Base-by-base conservation (phyloP, 495 filamentous ascomycete species). In the Aspergillus egyptiacus region DNA sequence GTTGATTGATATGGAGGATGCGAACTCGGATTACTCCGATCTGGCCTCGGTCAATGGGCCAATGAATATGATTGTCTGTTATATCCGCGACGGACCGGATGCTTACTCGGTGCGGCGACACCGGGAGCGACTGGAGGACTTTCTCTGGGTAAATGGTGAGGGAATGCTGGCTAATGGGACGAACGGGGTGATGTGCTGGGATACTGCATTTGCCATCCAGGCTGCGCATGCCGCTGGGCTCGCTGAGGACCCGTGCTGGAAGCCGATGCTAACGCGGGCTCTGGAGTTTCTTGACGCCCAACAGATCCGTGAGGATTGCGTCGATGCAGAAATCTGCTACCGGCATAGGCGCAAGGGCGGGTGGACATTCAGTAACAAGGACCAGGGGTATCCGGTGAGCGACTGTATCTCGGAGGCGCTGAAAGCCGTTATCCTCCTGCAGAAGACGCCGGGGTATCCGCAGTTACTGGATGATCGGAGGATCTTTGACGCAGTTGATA, bases 401-500 rank as follows among this genome's bases (percentile, higher is more conserved):
- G 50, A 52, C 36, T 52, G 50, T 14, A 30, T 38, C n/a, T 37
- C 34, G 11, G 50, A 52, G 27, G 50, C 41, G 5, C 35, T 52
- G 4, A 52, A 52, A 17, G 19, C 50, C 7, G 42, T 52, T 2
- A 32, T 52, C 11, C 34, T 52, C 13, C 34, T 52, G 1, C 41
- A 52, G 32, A 52, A 41, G 24, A 41, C 30, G 2, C 25, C 35
- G 2, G 28, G 28, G 4, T 42, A 34, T 24, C 37, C 47, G 6
- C 47, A 41, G 5, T 33, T 50, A 18, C 37, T 33, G 9, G 35
- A 40, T n/a, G 34, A 46, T 15, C 33, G 22, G 2, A 32, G 37
- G 13, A 41, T 47, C 14, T 40, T 33, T 14, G 42, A 47, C 15
- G 48, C 43, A 0, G 45, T 62, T n/a, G 51, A 62, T 31, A 48